Evolutionary conservation across 1,284 basidiomycete genomes (phyloP).

Genomic region (Microbotryum violaceum): DNA sequence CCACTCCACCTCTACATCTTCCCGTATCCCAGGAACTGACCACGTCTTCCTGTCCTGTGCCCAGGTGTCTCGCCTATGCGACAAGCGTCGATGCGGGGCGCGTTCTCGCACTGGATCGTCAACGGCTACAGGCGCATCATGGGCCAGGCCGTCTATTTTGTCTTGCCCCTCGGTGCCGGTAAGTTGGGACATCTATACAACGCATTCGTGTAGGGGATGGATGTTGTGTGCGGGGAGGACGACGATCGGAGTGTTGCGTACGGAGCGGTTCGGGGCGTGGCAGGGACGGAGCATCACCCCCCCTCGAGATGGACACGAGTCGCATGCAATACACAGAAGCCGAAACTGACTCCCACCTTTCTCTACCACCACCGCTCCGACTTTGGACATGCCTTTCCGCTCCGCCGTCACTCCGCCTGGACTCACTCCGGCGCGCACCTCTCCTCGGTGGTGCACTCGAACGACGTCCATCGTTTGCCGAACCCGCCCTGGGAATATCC

Average conservation of each 20-base stretch:
- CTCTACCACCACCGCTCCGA: no score
- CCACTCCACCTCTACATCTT: slow-evolving; percentile 1
- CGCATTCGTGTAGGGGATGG: no score
- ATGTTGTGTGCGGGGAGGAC: no score
- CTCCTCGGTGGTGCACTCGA: background rate
- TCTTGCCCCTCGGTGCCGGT: slow-evolving; percentile 71
- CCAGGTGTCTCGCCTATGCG: slow-evolving; percentile 74
- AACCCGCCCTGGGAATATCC: no score
- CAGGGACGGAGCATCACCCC: no score
- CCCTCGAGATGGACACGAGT: no score
- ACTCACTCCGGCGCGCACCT: background rate
- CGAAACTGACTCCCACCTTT: no score
- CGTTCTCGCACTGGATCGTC: slow-evolving; percentile 69
- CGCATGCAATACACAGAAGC: no score
- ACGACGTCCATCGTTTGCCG: no score
- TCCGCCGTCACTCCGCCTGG: background rate
- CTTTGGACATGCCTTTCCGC: no score
- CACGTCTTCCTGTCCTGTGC: background rate
- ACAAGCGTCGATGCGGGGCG: slow-evolving; percentile 62
- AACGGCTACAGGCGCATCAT: slow-evolving; percentile 75
- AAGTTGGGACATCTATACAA: slow-evolving; percentile 38
- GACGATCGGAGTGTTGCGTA: no score
- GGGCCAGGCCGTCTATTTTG: slow-evolving; percentile 68
- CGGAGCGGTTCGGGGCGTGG: no score
- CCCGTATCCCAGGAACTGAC: background rate